phyloP scores from a whole-genome alignment of 768 basidiomycete species.

The Pholiota molesta region DNA sequence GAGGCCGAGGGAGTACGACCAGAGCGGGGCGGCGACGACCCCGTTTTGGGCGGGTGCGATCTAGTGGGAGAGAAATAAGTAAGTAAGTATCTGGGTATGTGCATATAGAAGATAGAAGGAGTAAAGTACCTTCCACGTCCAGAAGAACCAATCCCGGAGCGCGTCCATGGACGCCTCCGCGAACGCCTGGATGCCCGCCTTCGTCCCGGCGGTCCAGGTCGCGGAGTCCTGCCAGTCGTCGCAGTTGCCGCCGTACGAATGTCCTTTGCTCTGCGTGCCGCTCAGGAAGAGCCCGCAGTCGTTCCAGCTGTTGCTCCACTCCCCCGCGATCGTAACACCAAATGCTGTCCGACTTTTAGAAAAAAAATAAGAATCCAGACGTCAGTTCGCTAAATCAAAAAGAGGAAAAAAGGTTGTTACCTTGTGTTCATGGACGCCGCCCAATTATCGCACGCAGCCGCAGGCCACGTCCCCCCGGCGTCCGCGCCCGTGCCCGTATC shows the following conservation, averaged over 20 bases:
- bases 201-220: constrained; percentile 47
- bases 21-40: constrained; percentile 44
- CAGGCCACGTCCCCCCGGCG: constrained; percentile 50
- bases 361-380: background rate
- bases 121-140: constrained; percentile 51
- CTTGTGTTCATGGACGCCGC: constrained; percentile 57
- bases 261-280: constrained; percentile 21
- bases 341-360: constrained; percentile 52
- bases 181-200: constrained; percentile 50
- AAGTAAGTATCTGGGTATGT: background rate
- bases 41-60: constrained; percentile 38
- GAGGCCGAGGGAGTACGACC: constrained; percentile 51
- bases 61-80: constrained; percentile 25
- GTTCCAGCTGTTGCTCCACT: constrained; percentile 77
- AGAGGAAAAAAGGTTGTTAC: constrained; percentile 33
- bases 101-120: background rate
- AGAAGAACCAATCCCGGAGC: constrained; percentile 49
- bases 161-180: constrained; percentile 56
- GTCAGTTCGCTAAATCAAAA: background rate
- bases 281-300: constrained; percentile 52
- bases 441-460: constrained; percentile 61
- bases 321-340: constrained; percentile 77
- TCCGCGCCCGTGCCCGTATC: constrained; percentile 37
- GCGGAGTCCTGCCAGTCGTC: constrained; percentile 52
- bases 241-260: constrained; percentile 34